Percentiles rank a stretch among this genome's conserved stretches.
Evolutionary conservation across 306 rosid species (phyloP).

Genomic region (Castanea crenata): DNA sequence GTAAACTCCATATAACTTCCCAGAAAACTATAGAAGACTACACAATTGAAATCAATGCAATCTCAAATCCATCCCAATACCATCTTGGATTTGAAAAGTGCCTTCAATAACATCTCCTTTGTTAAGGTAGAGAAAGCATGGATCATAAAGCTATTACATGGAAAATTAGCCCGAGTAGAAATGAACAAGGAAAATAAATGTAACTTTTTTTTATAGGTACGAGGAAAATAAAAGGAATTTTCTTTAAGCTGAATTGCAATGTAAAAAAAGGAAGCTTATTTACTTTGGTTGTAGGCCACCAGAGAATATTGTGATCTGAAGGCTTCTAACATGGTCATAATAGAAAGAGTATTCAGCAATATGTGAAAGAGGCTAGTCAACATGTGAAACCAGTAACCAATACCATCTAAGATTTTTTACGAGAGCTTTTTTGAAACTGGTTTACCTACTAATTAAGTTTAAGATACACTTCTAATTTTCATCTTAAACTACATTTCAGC

Average conservation of each 20-base stretch:
- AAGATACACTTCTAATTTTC: neutral
- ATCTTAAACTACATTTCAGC: neutral
- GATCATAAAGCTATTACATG: neutral
- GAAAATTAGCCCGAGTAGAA: neutral
- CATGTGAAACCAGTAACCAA: neutral
- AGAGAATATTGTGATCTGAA: neutral
- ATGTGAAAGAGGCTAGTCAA: neutral
- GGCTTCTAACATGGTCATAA: neutral
- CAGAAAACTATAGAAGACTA: neutral
- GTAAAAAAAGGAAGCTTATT: neutral
- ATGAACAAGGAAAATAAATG: neutral
- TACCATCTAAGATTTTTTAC: neutral
- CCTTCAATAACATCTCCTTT: neutral
- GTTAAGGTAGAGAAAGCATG: too few species aligned
- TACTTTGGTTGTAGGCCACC: neutral
- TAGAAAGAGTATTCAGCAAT: neutral
- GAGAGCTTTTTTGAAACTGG: neutral
- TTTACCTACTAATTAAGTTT: neutral
- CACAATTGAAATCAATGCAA: neutral
- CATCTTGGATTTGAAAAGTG: neutral
- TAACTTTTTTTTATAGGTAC: too few species aligned
- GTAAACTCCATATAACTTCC: conserved; percentile 2
- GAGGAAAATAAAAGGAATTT: neutral
- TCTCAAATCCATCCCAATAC: neutral
- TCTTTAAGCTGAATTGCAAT: neutral